Conservation (phyloP, 371 early-diverging fungal genomes). For the Cokeromyces recurvatus region DNA sequence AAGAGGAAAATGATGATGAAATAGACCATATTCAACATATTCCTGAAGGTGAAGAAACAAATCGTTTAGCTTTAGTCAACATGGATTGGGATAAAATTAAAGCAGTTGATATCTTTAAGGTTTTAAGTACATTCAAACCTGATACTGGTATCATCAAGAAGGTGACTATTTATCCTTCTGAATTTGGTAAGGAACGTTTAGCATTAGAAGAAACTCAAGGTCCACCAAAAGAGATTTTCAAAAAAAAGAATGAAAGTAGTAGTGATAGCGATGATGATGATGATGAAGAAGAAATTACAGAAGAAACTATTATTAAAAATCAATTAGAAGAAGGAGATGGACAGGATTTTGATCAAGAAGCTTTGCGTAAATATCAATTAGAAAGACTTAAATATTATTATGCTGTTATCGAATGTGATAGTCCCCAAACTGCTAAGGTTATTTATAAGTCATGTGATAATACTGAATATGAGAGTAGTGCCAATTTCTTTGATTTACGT, state of each 20-base stretch:
- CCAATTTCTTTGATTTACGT: constrained; percentile 95
- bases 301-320: constrained; percentile 42
- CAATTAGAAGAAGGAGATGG: constrained; percentile 54
- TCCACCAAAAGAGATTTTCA: constrained; percentile 81
- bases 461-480: constrained; percentile 89
- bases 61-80: constrained; percentile 89
- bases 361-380: constrained; percentile 89
- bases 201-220: constrained; percentile 71
- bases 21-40: constrained; percentile 39
- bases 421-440: constrained; percentile 74
- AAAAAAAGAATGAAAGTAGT: not conserved
- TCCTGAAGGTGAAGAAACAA: constrained; percentile 81
- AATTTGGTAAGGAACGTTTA: constrained; percentile 93
- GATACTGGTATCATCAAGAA: constrained; percentile 66
- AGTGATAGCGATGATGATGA: constrained; percentile 25
- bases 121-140: constrained; percentile 85
- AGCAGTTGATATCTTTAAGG: constrained; percentile 83
- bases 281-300: constrained; percentile 49
- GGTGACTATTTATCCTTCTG: constrained; percentile 90
- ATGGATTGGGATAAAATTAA: constrained; percentile 95
- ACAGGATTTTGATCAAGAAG: constrained; percentile 81
- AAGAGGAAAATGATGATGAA: constrained; percentile 63
- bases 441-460: constrained; percentile 90
- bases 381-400: constrained; percentile 94
- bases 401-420: constrained; percentile 91